Evolutionary conservation across 495 filamentous ascomycete genomes (phyloP), one percentile per base, ranked within the genome.

Genomic region (Amphirosellinia nigrospora): DNA sequence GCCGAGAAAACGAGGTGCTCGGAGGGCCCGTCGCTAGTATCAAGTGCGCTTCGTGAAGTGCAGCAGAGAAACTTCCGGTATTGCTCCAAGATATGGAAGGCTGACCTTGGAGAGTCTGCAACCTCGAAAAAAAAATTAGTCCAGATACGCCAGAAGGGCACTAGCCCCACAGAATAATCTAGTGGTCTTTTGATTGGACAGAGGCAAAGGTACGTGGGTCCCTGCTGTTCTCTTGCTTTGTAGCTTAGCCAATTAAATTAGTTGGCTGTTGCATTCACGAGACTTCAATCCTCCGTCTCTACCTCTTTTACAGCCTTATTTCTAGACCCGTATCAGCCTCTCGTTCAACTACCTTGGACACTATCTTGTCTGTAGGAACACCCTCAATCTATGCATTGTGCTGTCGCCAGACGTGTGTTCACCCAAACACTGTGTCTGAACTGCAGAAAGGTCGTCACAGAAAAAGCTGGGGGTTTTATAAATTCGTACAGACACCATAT

Each of bases 371-470:
- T 9, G 13, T 11, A 46, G 13, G 2, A 41, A 21, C 26, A 56
- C 11, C 15, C 34, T 19, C 34, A 7, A 53, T 61, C 69, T 66
- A 78, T 78, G 76, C 58, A 74, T 76, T 74, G 74, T 30, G 61
- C 62, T 61, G 76, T 56, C 16, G 48, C 28, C 21, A 73, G 74
- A 67, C 66, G 71, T 64, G 41, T 61, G 39, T 68, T 74, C 68
- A 59, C 74, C 64, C 63, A 64, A 61, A 62, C 41, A 7, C 41
- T 65, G n/a, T 71, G 41, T 48, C 66, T 43, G 32, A 56, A 23
- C 48, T 61, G 66, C 34, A 60, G 38, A 41, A 64, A 58, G n/a
- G 38, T 60, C 28, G 2, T 23, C 23, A 26, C 50, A 23, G 60
- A 58, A 38, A 62, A 64, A 58, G 48, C 60, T 23, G 43, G 32